A percentile compares a stretch with the other conserved stretches of the same genome.
phyloP scores from a whole-genome alignment of 106 monocot genomes.

The Apostasia shenzhenica region DNA sequence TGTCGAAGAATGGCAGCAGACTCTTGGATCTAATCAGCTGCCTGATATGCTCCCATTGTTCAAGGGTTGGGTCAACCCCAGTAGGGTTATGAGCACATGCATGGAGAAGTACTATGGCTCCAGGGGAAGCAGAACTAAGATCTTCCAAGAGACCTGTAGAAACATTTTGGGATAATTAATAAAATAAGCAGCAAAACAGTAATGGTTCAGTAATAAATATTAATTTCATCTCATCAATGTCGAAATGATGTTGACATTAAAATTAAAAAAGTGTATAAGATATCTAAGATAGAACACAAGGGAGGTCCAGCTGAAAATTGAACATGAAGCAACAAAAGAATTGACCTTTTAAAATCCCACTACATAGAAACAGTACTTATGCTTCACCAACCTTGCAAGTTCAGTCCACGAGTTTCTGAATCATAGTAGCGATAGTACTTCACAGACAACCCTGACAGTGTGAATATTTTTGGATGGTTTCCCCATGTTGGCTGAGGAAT shows the following conservation, averaged over 20 bases:
- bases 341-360: too few species aligned
- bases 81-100: conserved; percentile 99
- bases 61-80: conserved; percentile 84
- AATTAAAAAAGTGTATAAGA: too few species aligned
- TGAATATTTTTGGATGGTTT: conserved; percentile 92
- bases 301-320: too few species aligned
- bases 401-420: conserved; percentile 75
- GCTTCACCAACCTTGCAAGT: conserved; percentile 57
- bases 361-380: too few species aligned
- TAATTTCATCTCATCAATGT: too few species aligned
- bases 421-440: conserved; percentile 93
- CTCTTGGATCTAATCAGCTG: conserved; percentile 74
- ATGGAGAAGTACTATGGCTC: conserved; percentile 88
- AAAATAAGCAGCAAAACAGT: background rate
- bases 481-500: conserved; percentile 96
- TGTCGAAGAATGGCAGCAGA: conserved; percentile 95
- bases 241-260: too few species aligned
- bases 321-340: too few species aligned
- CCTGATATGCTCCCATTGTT: conserved; percentile 93
- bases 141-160: conserved; percentile 76
- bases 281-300: too few species aligned
- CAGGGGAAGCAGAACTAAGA: conserved; percentile 60
- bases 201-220: background rate
- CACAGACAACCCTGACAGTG: conserved; percentile 68
- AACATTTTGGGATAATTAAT: background rate